Evolutionary conservation across 1,139 yeast genomes (phyloP).

Genomic region (Suhomyces anneliseae): DNA sequence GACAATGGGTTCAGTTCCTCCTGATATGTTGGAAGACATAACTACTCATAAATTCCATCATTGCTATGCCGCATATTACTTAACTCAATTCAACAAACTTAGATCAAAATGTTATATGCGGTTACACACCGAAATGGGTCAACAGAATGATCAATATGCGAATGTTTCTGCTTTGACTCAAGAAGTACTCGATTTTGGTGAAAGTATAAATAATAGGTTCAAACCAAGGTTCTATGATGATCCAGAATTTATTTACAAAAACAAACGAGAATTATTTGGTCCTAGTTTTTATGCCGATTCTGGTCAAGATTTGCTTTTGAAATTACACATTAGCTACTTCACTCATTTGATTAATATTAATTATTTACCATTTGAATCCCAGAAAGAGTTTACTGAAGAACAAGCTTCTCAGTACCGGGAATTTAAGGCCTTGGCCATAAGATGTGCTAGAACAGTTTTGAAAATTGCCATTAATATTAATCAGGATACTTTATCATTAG

Average conservation of each 20-base stretch:
- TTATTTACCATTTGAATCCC: conserved; percentile 22
- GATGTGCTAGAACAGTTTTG: conserved; percentile 38
- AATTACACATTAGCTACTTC: conserved; percentile 30
- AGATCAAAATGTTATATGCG: conserved; percentile 3
- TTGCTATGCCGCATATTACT: conserved; percentile 14
- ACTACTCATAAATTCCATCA: not conserved
- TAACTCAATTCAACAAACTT: conserved; percentile 1
- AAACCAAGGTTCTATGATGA: conserved; percentile 6
- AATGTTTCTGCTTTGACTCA: conserved; percentile 1
- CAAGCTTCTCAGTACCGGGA: conserved; percentile 16
- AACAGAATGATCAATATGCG: not conserved
- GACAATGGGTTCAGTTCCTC: conserved; percentile 1
- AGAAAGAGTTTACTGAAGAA: conserved; percentile 17
- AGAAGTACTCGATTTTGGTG: conserved; percentile 1
- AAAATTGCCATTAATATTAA: conserved; percentile 23
- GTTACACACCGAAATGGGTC: conserved; percentile 3
- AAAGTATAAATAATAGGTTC: not conserved
- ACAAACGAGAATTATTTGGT: not conserved
- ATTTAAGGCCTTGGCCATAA: conserved; percentile 26
- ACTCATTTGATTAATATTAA: conserved; percentile 38
- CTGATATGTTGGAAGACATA: not conserved
- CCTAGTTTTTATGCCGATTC: not conserved
- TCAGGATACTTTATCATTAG: conserved; percentile 19
- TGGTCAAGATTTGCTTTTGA: conserved; percentile 19
- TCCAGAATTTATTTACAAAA: conserved; percentile 5